Evolutionary conservation across 176 grass and related monocot species (phyloP), one percentile per base, ranked within the genome.

Genomic region (Typha latifolia): DNA sequence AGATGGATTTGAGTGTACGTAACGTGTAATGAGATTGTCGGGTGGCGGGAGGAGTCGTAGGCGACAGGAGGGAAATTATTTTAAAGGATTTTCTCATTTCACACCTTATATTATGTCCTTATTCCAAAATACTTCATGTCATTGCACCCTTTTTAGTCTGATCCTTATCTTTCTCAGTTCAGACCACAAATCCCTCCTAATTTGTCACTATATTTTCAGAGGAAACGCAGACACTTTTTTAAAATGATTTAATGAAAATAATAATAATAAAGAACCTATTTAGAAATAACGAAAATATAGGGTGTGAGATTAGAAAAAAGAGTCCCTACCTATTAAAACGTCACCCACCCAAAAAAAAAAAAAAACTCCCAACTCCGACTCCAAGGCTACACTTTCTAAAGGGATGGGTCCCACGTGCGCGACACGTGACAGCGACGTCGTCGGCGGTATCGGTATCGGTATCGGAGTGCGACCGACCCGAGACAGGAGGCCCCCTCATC

Each of bases 371-470:
- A 19, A 16, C 16, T 5, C 5, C 12, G 16, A 34, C 13, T 51
- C 20, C n/a, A 18, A 66, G 15, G 62, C 29, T 32, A 14, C 13
- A 34, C 55, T 27, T 59, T 24, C 32, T 16, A 19, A 50, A 18
- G 23, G 22, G 4, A 47, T 49, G 43, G 47, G 47, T 15, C 32
- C 63, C 78, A 74, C 71, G 48, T 69, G 71, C 24, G 19, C 11
- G 48, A 23, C 78, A 57, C 43, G 78, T 74, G 71, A 55, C 31
- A 26, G 69, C 59, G 63, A 49, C 23, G 50, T 59, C 52, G 8
- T 32, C 10, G 5, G 18, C 16, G 20, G 16, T 59, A 21, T 59
- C 53, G 16, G 16, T 59, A 21, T 59, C 53, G 16, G 16, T 2
- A 10, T 1, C 53, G 10, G 53, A 59, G 14, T 10, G 53, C 16